Conservation (phyloP, 1,139 yeast species). For the Debaryomycetaceae sp. region DNA sequence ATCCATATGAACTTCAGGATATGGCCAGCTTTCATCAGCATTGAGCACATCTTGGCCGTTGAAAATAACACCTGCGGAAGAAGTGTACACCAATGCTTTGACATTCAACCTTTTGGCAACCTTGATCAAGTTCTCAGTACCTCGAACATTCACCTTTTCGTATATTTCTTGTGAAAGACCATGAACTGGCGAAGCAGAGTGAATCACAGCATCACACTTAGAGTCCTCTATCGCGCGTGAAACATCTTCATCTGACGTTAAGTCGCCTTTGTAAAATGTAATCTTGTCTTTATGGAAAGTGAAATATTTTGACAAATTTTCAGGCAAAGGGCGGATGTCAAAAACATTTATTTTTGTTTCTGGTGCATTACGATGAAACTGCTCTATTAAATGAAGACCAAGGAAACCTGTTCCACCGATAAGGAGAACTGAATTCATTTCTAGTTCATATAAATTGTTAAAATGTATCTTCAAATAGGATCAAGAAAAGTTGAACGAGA, state of each 20-base stretch:
- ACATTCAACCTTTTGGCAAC: constrained; percentile 56
- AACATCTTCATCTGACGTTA: constrained; percentile 73
- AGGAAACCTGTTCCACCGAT: constrained; percentile 96
- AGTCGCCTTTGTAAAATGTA: constrained; percentile 73
- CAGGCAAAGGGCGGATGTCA: constrained; percentile 86
- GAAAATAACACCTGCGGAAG: constrained; percentile 96
- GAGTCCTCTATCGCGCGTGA: constrained; percentile 56
- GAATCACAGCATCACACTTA: constrained; percentile 77
- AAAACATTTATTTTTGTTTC: constrained; percentile 77
- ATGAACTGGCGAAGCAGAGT: constrained; percentile 95
- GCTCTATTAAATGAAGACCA: constrained; percentile 87
- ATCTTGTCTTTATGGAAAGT: constrained; percentile 63
- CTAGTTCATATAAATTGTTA: no score
- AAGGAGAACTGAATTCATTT: constrained; percentile 62
- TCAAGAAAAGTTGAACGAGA: no score
- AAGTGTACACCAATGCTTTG: constrained; percentile 83
- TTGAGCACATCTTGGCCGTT: constrained; percentile 88
- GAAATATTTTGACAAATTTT: constrained; percentile 63
- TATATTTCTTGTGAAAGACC: constrained; percentile 79
- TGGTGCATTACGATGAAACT: constrained; percentile 67
- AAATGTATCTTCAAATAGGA: no score
- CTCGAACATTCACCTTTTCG: constrained; percentile 86
- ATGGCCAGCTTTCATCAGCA: constrained; percentile 94
- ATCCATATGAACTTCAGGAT: constrained; percentile 90
- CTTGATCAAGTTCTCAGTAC: constrained; percentile 72